Evolutionary conservation across 2,329 filamentous ascomycete species (phyloP).

Genomic region (Fusarium abutilonis): DNA sequence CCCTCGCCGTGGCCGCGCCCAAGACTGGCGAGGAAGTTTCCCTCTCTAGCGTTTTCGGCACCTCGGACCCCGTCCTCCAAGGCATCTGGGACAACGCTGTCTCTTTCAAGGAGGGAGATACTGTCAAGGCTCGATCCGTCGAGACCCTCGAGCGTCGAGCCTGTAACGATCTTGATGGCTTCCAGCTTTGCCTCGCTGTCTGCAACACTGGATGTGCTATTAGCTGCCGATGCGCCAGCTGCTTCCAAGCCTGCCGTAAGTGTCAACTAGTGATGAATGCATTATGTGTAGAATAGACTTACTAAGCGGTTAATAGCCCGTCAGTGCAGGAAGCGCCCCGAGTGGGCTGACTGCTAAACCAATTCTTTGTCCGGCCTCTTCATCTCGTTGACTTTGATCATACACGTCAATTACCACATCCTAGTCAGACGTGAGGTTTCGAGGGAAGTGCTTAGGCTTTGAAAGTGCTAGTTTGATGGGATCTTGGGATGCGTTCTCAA

Average conservation of each 20-base stretch:
- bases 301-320: too few relatives aligned
- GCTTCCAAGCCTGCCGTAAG: conserved; percentile 1
- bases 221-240: neutral
- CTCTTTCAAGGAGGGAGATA: neutral
- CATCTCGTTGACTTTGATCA: too few relatives aligned
- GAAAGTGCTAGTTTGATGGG: too few relatives aligned
- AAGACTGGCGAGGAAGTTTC: neutral
- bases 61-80: neutral
- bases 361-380: too few relatives aligned
- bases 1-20: conserved; percentile 3
- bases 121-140: neutral
- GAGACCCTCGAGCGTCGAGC: neutral
- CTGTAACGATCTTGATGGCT: neutral
- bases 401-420: too few relatives aligned
- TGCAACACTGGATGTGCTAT: conserved; percentile 5
- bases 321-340: too few relatives aligned
- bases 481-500: too few relatives aligned
- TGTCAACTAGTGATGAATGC: too few relatives aligned
- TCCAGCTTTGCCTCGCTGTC: neutral
- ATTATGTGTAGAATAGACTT: too few relatives aligned
- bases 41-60: neutral
- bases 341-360: too few relatives aligned
- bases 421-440: too few relatives aligned
- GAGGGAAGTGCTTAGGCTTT: too few relatives aligned
- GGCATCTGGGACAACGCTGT: neutral